Conservation (phyloP, 805 yeast species). For the Wickerhamiella dianesei region DNA sequence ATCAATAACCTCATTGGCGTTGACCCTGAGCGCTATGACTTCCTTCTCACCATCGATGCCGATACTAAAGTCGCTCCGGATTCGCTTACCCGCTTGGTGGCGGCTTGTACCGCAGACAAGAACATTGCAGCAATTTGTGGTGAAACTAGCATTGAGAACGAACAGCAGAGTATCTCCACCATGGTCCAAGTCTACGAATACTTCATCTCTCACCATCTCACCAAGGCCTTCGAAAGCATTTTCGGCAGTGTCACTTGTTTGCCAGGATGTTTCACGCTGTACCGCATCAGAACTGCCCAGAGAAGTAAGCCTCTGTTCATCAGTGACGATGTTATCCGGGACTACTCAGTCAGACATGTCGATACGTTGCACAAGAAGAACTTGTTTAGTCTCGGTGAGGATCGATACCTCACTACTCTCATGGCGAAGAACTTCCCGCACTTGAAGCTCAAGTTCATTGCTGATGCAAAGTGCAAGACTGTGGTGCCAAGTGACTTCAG, state of each 20-base stretch:
- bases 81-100: slow-evolving; percentile 41
- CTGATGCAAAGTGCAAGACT: slow-evolving; percentile 47
- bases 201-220: slow-evolving; percentile 49
- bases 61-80: slow-evolving; percentile 44
- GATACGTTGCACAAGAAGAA: slow-evolving; percentile 50
- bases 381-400: slow-evolving; percentile 48
- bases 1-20: slow-evolving; percentile 46
- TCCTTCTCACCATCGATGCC: slow-evolving; percentile 48
- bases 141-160: slow-evolving; percentile 46
- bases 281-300: slow-evolving; percentile 34
- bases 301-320: slow-evolving; percentile 44
- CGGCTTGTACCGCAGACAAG: slow-evolving; percentile 48
- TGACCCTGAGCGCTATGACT: slow-evolving; percentile 47
- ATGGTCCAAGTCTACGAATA: slow-evolving; percentile 52
- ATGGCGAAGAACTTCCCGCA: slow-evolving; percentile 46
- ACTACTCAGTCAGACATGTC: slow-evolving; percentile 42
- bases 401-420: slow-evolving; percentile 42
- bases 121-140: slow-evolving; percentile 48
- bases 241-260: slow-evolving; percentile 53
- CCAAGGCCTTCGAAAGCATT: slow-evolving; percentile 48
- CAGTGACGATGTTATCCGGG: slow-evolving; percentile 45
- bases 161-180: slow-evolving; percentile 41
- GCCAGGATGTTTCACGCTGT: slow-evolving; percentile 54
- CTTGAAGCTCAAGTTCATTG: slow-evolving; percentile 40
- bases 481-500: slow-evolving; percentile 53